Evolutionary conservation across 306 rosid species (phyloP).

Genomic region (Corylus avellana): DNA sequence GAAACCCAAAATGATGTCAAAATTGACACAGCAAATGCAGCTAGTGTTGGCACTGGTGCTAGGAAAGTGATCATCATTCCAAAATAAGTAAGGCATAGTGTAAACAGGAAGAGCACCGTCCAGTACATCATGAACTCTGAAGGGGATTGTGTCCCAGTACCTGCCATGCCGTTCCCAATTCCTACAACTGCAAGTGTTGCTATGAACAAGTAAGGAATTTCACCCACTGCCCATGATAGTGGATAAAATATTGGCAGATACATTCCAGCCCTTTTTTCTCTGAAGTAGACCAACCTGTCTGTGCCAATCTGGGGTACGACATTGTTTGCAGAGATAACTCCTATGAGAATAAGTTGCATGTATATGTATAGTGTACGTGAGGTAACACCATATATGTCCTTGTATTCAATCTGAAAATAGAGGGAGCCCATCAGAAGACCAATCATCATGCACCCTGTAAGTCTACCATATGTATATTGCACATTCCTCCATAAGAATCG

Average conservation of each 20-base stretch:
- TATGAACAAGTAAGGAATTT: conserved; percentile 9
- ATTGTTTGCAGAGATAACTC: conserved; percentile 16
- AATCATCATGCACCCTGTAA: neutral
- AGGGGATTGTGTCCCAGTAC: neutral
- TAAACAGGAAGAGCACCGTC: neutral
- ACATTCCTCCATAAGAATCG: conserved; percentile 23
- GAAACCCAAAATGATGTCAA: conserved; percentile 9
- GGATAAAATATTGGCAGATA: conserved; percentile 14
- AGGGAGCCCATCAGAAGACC: conserved; percentile 17
- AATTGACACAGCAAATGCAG: conserved; percentile 10
- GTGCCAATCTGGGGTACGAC: conserved; percentile 8
- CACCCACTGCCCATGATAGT: neutral
- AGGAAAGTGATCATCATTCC: conserved; percentile 20
- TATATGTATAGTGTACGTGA: conserved; percentile 12
- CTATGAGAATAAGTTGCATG: conserved; percentile 18
- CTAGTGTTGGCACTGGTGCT: conserved; percentile 5
- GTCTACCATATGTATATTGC: conserved; percentile 7
- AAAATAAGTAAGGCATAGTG: conserved; percentile 13
- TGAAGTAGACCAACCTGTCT: neutral
- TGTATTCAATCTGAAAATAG: neutral
- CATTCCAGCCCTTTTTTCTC: conserved; percentile 7
- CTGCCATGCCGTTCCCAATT: conserved; percentile 12
- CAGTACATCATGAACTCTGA: neutral
- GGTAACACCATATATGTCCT: neutral
- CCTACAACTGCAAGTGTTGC: conserved; percentile 8